Evolutionary conservation across 2,329 filamentous ascomycete genomes (phyloP), one percentile per base, ranked within the genome.

Genomic region (Colletotrichum brevisporum): DNA sequence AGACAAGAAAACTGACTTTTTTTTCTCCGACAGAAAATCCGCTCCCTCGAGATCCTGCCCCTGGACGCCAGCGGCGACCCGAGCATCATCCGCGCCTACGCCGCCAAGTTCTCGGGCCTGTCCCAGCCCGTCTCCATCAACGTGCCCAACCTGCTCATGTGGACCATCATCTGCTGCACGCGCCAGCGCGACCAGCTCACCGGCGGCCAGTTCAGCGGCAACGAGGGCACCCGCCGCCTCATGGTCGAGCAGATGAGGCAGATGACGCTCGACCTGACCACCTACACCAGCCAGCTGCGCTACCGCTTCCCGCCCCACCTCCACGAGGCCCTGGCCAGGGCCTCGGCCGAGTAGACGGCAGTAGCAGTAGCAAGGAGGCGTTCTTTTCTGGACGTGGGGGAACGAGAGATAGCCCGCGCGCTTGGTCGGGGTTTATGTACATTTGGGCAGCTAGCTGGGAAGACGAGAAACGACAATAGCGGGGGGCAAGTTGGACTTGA

Each of bases 281-380:
- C 96, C 15, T 98, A 97, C 84, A 95, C 94, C 16, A 95, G 94
- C 65, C 90, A 97, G 86, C 90, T 98, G 77, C 91, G 93, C 77
- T 98, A 97, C 82, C 91, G 96, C 76, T 88, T 98, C 82, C 94
- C 94, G 58, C 92, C 93, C 45, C 89, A 93, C 76, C 87, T 98
- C 63, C 95, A 97, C 81, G 95, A 98, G 84, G 93, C 92, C 71
- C 83, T 98, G 76, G 95, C 94, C 56, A 89, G 91, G 77, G 94
- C 93, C 48, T 93, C 92, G 57, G 91, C 91, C 52, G 92, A 94
- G 75, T 88, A 78, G 75, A 50, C 9, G 6, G 31, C 21, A 12
- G 59, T 8, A n/a, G 6, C 16, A 27, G n/a, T 5, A 27, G 26
- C 21, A 36, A 36, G 31, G 6, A 36, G 3, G 31, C 2, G 8